These are phyloP conservation scores for Chrysosporium queenslandicum DNA, from an alignment of 2,329 filamentous ascomycete genomes.

Conservation along the genomic window DNA sequence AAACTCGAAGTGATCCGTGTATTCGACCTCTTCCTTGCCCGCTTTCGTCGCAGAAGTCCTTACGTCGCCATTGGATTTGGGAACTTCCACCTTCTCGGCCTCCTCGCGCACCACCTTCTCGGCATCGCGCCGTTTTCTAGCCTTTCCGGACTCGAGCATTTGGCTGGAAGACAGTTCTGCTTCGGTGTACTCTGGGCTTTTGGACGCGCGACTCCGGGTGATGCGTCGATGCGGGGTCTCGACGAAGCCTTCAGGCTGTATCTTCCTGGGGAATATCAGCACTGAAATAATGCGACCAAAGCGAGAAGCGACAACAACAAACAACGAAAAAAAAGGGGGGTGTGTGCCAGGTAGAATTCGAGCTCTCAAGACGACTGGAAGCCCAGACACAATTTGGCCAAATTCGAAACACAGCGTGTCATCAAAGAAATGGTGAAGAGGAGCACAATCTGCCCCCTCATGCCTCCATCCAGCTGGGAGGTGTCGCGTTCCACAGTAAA, in stretches of 20 bases:
- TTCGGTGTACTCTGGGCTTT: constrained; percentile 22
- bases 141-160: constrained; percentile 21
- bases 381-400: not conserved
- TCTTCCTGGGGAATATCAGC: constrained; percentile 35
- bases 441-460: no score
- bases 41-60: constrained; percentile 8
- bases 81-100: constrained; percentile 20
- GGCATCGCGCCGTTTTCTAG: constrained; percentile 21
- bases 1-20: constrained; percentile 60
- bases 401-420: not conserved
- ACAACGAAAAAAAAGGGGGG: not conserved
- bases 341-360: no score
- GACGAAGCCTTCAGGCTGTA: constrained; percentile 43
- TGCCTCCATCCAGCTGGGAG: no score
- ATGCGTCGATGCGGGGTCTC: constrained; percentile 42
- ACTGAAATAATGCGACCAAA: not conserved
- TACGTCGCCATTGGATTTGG: constrained; percentile 16
- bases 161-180: constrained; percentile 14
- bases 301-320: not conserved
- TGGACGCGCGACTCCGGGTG: constrained; percentile 35
- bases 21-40: constrained; percentile 31
- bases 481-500: not conserved
- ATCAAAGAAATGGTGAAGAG: no score
- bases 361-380: not conserved
- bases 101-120: constrained; percentile 20